Base-by-base conservation (phyloP, 2,329 filamentous ascomycete species). In the Tolypocladium endophyticum region DNA sequence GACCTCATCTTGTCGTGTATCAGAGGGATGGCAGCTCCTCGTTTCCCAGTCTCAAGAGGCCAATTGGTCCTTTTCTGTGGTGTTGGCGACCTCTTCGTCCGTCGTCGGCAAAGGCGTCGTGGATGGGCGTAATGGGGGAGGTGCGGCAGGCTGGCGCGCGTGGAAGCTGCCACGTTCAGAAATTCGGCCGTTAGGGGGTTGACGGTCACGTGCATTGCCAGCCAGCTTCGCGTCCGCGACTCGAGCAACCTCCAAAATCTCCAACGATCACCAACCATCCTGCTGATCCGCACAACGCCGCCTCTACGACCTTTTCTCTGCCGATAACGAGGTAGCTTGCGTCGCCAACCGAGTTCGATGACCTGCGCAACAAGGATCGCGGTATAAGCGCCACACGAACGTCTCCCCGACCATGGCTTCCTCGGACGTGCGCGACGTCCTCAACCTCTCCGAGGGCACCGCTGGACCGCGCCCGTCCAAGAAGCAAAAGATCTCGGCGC, bases 341-440 rank as follows among this genome's bases (percentile, higher is more conserved):
- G 38, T n/a, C 55, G 55, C 55, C 23, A 39, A 39, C 18, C 12
- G 55, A 25, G 9, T 30, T 56, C 18, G 64, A 67, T 66, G 61
- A 28, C 45, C 57, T 61, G 54, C 60, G 62, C 62, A 66, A 68
- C 67, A 68, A 65, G 67, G 63, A 2, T 47, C 50, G 55, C 55
- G 55, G 36, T 55, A 52, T 66, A 61, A 59, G 57, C 56, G 43
- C 30, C 38, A 18, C 20, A 36, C 36, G 35, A 28, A 18, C 25
- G 12, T 7, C 25, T 18, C 55, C 11, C 18, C 64, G 68, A 79
- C 68, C 64, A 90, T 90, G 87, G 81, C 87, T 62, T 87, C 87
- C 63, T 83, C 86, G 72, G 91, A 96, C 80, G 85, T 95, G 67
- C 90, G 89, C 77, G 91, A 96, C 73, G 90, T 96, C 71, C 85